These are phyloP conservation scores for Debaryomyces maramus DNA, from an alignment of 805 yeast genomes.

Conservation along the genomic window DNA sequence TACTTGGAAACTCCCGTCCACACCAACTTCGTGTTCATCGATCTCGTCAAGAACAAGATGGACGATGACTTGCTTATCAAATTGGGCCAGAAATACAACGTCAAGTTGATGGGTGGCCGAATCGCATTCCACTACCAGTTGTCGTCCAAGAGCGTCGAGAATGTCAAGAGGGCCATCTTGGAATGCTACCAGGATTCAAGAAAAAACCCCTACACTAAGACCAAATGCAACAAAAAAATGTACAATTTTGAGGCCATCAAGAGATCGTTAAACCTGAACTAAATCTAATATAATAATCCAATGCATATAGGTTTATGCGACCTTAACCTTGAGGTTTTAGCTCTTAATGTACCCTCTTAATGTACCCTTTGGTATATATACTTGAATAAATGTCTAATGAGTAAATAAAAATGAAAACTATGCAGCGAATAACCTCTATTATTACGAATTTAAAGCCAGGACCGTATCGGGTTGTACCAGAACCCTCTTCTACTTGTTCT, in stretches of 20 bases:
- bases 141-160: constrained; percentile 29
- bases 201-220: constrained; percentile 45
- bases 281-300: not conserved
- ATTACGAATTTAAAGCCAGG: too few species aligned
- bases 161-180: constrained; percentile 47
- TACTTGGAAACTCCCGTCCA: constrained; percentile 72
- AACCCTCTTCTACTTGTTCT: too few species aligned
- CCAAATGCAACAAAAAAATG: constrained; percentile 20
- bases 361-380: too few species aligned
- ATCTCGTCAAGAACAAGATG: constrained; percentile 52
- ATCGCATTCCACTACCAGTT: constrained; percentile 40
- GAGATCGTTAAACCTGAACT: not conserved
- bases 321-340: too few species aligned
- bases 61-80: constrained; percentile 55
- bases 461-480: too few species aligned
- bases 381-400: too few species aligned
- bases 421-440: too few species aligned
- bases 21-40: constrained; percentile 81
- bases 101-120: constrained; percentile 62
- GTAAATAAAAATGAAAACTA: too few species aligned
- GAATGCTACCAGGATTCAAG: constrained; percentile 60
- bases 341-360: too few species aligned
- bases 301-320: not conserved
- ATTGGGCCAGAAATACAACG: constrained; percentile 56
- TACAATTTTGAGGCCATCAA: constrained; percentile 22